A percentile compares a stretch with the other conserved stretches of the same genome.
These are phyloP conservation scores for Salix purpurea DNA, from an alignment of 345 rosid genomes.

Conservation along the genomic window DNA sequence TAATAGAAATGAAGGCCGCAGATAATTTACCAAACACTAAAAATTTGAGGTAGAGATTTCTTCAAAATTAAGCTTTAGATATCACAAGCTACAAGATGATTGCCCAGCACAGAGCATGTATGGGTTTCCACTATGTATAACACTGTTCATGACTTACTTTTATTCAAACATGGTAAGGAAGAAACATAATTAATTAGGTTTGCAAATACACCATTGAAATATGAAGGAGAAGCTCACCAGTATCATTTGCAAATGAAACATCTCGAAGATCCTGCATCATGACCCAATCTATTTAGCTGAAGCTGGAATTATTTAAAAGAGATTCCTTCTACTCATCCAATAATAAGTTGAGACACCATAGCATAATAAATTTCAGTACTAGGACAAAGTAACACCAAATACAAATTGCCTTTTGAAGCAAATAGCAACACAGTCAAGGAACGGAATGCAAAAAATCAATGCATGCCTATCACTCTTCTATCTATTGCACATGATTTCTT, in stretches of 20 bases:
- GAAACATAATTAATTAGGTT: neutral
- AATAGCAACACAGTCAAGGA: neutral
- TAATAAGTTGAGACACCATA: neutral
- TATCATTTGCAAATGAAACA: slow-evolving; percentile 53
- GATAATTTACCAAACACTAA: neutral
- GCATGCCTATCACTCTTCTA: neutral
- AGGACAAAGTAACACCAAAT: neutral
- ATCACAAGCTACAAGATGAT: neutral
- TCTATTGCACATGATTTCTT: neutral
- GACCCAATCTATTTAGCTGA: slow-evolving; percentile 14
- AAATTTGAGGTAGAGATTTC: neutral
- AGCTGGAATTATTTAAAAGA: neutral
- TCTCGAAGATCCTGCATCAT: slow-evolving; percentile 65
- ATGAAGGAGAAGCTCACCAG: slow-evolving; percentile 48
- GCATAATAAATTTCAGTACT: neutral
- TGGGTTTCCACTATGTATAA: neutral
- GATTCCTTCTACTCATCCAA: neutral
- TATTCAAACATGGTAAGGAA: neutral
- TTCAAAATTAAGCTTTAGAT: neutral
- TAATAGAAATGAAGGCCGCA: neutral
- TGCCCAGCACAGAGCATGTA: neutral
- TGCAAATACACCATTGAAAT: neutral
- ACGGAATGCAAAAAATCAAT: neutral
- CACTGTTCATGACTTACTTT: neutral
- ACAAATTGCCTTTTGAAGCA: neutral